A percentile compares a stretch with the other conserved stretches of the same genome.
phyloP scores from a whole-genome alignment of 768 basidiomycete genomes.

The Mycena indigotica region DNA sequence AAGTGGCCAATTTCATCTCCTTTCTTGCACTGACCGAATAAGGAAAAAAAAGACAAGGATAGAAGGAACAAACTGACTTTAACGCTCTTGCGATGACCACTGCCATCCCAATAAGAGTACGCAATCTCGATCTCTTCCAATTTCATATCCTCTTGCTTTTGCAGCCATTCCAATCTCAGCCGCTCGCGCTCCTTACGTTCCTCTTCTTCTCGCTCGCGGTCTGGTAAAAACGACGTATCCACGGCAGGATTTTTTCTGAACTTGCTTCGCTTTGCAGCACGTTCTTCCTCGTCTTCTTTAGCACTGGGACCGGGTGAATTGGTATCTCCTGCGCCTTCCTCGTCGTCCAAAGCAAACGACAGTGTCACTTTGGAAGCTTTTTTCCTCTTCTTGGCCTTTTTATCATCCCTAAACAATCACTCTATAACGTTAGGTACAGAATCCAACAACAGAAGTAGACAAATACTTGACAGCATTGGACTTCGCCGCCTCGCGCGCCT shows the following conservation, averaged over 20 bases:
- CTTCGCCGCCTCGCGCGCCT: conserved; percentile 84
- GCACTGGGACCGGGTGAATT: conserved; percentile 35
- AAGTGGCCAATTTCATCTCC: conserved; percentile 87
- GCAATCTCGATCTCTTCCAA: conserved; percentile 83
- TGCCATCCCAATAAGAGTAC: conserved; percentile 99
- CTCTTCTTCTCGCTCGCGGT: conserved; percentile 93
- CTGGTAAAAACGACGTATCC: conserved; percentile 97
- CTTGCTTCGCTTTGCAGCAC: conserved; percentile 68
- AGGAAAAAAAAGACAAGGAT: neutral
- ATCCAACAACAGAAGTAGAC: conserved; percentile 25
- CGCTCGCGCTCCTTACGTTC: conserved; percentile 89
- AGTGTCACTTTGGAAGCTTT: conserved; percentile 85
- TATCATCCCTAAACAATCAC: conserved; percentile 84
- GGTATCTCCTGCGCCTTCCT: conserved; percentile 53
- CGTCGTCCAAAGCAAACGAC: conserved; percentile 90
- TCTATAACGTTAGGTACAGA: conserved; percentile 75
- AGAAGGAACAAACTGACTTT: conserved; percentile 53
- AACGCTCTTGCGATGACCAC: conserved; percentile 92
- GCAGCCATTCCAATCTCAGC: conserved; percentile 90
- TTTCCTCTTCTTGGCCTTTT: conserved; percentile 89
- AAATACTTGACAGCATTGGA: conserved; percentile 82
- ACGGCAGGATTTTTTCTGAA: conserved; percentile 95
- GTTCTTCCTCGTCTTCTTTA: conserved; percentile 48
- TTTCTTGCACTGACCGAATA: conserved; percentile 81
- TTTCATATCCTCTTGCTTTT: conserved; percentile 61